These are phyloP conservation scores for Pichia sp. DNA, from an alignment of 1,139 yeast species.

Conservation along the genomic window DNA sequence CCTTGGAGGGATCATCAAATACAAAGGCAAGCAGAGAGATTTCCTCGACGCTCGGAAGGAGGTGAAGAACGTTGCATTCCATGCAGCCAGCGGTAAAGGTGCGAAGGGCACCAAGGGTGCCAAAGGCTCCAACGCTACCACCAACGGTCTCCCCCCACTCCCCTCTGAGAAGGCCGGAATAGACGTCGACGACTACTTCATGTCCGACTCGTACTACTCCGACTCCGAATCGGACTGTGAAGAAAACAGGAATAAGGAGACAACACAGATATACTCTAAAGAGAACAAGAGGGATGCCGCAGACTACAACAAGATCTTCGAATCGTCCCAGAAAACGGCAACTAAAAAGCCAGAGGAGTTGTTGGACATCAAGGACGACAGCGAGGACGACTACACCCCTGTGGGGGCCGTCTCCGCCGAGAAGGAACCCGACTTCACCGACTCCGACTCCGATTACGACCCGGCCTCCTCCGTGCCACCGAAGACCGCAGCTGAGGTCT, in stretches of 20 bases:
- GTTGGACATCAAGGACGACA: slow-evolving; percentile 15
- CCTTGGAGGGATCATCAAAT: slow-evolving; percentile 74
- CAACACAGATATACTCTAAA: background rate
- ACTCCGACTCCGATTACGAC: slow-evolving; percentile 29
- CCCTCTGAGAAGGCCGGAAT: slow-evolving; percentile 30
- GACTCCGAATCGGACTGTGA: slow-evolving; percentile 26
- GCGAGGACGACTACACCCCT: slow-evolving; percentile 9
- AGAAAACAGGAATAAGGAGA: slow-evolving; percentile 12
- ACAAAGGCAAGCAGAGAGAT: slow-evolving; percentile 71
- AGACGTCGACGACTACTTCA: slow-evolving; percentile 22
- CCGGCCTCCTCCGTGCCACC: slow-evolving; percentile 14
- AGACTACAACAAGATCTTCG: background rate
- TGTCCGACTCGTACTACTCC: slow-evolving; percentile 27
- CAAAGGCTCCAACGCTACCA: too few relatives aligned
- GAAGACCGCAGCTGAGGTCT: background rate
- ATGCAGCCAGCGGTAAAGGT: slow-evolving; percentile 21
- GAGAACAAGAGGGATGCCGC: too few relatives aligned
- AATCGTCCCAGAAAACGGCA: slow-evolving; percentile 5
- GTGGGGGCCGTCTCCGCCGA: background rate
- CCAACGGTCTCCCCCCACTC: slow-evolving; percentile 28
- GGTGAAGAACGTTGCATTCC: slow-evolving; percentile 59
- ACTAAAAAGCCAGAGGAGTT: slow-evolving; percentile 14
- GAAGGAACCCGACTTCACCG: slow-evolving; percentile 12
- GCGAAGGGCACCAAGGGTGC: background rate
- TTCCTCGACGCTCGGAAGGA: slow-evolving; percentile 71